These are phyloP conservation scores for Backusella tarrabulga DNA, from an alignment of 192 early-diverging fungal genomes.

Conservation along the genomic window DNA sequence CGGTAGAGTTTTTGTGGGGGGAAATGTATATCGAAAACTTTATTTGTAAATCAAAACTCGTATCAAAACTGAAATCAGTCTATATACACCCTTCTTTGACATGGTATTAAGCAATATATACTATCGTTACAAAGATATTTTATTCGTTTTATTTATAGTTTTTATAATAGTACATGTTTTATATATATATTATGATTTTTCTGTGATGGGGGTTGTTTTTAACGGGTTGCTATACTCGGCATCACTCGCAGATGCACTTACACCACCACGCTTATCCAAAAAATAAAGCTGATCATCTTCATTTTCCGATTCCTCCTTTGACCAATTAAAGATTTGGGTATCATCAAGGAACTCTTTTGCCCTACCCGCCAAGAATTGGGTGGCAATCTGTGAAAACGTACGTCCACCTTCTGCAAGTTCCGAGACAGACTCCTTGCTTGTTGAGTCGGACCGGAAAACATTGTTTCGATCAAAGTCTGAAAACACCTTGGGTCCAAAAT, in stretches of 20 bases:
- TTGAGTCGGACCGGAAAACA: not conserved
- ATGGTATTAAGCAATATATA: no score
- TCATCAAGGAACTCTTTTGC: slow-evolving; percentile 51
- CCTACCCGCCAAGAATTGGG: slow-evolving; percentile 24
- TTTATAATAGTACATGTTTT: not conserved
- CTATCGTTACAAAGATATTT: not conserved
- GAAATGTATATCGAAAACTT: not conserved
- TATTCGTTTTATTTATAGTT: not conserved
- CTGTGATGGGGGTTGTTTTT: not conserved
- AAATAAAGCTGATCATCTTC: slow-evolving; percentile 54
- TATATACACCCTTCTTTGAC: no score
- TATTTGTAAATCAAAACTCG: not conserved
- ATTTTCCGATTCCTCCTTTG: slow-evolving; percentile 45
- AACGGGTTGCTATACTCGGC: not conserved
- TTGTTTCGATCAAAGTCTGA: slow-evolving; percentile 60
- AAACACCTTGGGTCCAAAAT: slow-evolving; percentile 78
- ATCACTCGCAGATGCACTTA: slow-evolving; percentile 10
- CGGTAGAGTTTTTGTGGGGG: not conserved
- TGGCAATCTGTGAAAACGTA: slow-evolving; percentile 30
- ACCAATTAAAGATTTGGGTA: slow-evolving; percentile 54
- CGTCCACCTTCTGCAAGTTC: slow-evolving; percentile 16
- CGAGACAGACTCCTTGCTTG: slow-evolving; percentile 5
- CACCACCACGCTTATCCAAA: slow-evolving; percentile 35
- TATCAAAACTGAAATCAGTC: no score
- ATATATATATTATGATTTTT: not conserved